Evolutionary conservation across 2,329 filamentous ascomycete species (phyloP).

Genomic region (Xylariaceae sp.): DNA sequence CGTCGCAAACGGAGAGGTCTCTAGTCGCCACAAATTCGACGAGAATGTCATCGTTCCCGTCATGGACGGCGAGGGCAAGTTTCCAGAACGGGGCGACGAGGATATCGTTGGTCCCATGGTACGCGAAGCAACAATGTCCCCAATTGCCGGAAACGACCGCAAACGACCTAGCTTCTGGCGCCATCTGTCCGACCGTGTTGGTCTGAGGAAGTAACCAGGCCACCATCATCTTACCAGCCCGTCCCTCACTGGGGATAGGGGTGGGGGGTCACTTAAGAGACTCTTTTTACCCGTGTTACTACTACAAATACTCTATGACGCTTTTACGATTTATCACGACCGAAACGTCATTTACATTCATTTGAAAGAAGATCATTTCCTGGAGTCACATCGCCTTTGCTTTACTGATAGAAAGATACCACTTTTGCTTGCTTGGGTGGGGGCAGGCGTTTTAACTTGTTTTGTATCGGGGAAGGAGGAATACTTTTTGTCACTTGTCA

Average conservation of each 20-base stretch:
- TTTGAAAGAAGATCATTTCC: conserved; percentile 13
- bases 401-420: conserved; percentile 31
- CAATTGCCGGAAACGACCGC: conserved; percentile 23
- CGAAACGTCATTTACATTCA: conserved; percentile 21
- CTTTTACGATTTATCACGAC: conserved; percentile 18
- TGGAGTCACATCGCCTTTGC: conserved; percentile 14
- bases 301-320: conserved; percentile 6
- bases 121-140: conserved; percentile 50
- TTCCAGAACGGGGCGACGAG: conserved; percentile 80
- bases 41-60: conserved; percentile 62
- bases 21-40: conserved; percentile 44
- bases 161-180: conserved; percentile 32
- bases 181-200: conserved; percentile 30
- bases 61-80: conserved; percentile 75
- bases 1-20: conserved; percentile 36
- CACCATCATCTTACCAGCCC: no score
- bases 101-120: conserved; percentile 94
- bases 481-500: no score
- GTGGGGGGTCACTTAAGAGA: no score
- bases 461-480: no score
- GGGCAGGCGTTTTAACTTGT: no score
- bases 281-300: no score
- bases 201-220: conserved; percentile 23
- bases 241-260: no score
- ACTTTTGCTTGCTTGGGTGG: no score